A percentile compares a stretch with the other conserved stretches of the same genome.
These are phyloP conservation scores for Ceratocystis smalleyi DNA, from an alignment of 2,329 filamentous ascomycete genomes.

Conservation along the genomic window DNA sequence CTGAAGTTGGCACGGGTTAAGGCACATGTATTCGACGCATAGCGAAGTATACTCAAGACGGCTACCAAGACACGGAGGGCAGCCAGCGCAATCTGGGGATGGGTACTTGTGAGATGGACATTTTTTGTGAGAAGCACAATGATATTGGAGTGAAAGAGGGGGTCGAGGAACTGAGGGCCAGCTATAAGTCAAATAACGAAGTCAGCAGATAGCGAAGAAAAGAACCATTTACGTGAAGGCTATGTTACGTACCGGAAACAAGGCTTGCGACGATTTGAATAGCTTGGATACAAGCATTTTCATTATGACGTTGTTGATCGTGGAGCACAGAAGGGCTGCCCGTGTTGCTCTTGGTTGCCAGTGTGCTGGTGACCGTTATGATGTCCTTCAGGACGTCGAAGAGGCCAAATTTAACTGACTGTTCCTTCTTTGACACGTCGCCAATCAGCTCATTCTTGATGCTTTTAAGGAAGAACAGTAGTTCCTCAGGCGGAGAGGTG, in stretches of 20 bases:
- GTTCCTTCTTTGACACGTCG: constrained; percentile 71
- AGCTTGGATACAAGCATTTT: constrained; percentile 44
- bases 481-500: constrained; percentile 36
- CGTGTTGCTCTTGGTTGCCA: not conserved
- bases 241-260: not conserved
- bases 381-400: constrained; percentile 35
- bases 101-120: constrained; percentile 49
- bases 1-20: not conserved
- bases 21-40: constrained; percentile 3
- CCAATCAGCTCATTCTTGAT: constrained; percentile 86
- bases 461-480: constrained; percentile 46
- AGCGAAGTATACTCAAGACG: not conserved
- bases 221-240: not conserved
- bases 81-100: constrained; percentile 52
- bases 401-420: constrained; percentile 56
- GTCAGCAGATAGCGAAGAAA: not conserved
- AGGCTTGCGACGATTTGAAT: constrained; percentile 59
- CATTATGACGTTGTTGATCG: constrained; percentile 1
- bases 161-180: constrained; percentile 61
- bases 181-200: constrained; percentile 33
- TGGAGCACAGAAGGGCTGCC: not conserved
- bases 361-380: not conserved
- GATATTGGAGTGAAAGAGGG: constrained; percentile 52
- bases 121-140: constrained; percentile 56
- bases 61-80: constrained; percentile 45